Evolutionary conservation across 768 basidiomycete genomes (phyloP).

Genomic region (Trametes sanguinea): DNA sequence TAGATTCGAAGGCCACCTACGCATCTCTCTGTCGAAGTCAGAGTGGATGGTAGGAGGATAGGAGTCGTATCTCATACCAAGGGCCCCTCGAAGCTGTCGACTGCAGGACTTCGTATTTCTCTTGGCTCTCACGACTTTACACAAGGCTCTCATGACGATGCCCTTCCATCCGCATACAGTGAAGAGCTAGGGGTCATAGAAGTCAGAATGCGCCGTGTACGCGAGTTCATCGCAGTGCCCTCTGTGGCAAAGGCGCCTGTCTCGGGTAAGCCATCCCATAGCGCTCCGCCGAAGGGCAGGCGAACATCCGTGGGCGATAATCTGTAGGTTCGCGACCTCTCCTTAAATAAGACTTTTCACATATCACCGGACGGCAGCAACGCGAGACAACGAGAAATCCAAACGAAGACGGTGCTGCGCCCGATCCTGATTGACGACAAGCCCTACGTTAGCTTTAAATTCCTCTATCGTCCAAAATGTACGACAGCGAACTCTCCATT

Average conservation of each 20-base stretch:
- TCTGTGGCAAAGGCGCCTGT: neutral
- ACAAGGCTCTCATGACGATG: neutral
- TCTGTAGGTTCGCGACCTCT: too few relatives aligned
- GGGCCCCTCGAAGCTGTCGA: conserved; percentile 3
- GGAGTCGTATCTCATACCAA: conserved; percentile 12
- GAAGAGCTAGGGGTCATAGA: conserved; percentile 20
- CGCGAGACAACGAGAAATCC: neutral
- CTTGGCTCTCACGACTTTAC: conserved; percentile 1
- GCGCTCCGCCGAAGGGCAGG: too few relatives aligned
- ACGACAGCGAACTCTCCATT: neutral
- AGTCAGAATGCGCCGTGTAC: conserved; percentile 14
- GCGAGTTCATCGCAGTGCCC: conserved; percentile 1
- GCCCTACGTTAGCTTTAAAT: conserved; percentile 18
- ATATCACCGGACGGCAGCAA: too few relatives aligned
- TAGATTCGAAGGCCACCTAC: conserved; percentile 17
- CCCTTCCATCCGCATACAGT: conserved; percentile 16
- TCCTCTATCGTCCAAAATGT: conserved; percentile 22
- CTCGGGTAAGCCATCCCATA: neutral
- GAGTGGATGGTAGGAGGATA: conserved; percentile 24
- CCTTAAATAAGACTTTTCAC: too few relatives aligned
- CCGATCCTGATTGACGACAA: conserved; percentile 18
- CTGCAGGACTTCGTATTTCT: conserved; percentile 1
- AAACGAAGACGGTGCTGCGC: neutral
- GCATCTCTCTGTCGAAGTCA: conserved; percentile 17
- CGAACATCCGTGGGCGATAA: too few relatives aligned